These are phyloP conservation scores for Aspergillus sclerotiicarbonarius DNA, from an alignment of 495 filamentous ascomycete genomes.

Conservation along the genomic window DNA sequence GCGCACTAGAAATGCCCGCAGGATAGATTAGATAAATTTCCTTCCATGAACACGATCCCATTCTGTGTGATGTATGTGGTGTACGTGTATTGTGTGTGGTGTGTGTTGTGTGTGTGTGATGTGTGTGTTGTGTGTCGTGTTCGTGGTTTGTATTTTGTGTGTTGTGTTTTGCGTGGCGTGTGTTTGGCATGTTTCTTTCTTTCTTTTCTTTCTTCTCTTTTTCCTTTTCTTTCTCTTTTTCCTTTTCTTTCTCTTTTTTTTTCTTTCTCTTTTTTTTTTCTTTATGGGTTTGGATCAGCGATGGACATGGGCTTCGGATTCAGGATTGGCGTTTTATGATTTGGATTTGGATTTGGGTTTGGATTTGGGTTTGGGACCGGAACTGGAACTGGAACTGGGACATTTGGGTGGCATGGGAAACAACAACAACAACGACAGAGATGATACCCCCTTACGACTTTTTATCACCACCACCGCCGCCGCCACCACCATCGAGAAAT, in stretches of 20 bases:
- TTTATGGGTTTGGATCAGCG: background rate
- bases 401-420: background rate
- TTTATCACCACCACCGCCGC: too few species aligned
- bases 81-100: slow-evolving; percentile 25
- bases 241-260: slow-evolving; percentile 12
- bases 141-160: slow-evolving; percentile 20
- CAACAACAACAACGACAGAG: background rate
- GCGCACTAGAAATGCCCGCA: slow-evolving; percentile 26
- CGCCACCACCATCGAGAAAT: background rate
- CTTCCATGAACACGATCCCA: slow-evolving; percentile 38
- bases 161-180: slow-evolving; percentile 19
- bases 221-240: slow-evolving; percentile 7
- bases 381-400: too few species aligned
- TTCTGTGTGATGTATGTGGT: slow-evolving; percentile 31
- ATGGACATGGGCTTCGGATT: slow-evolving; percentile 4
- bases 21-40: slow-evolving; percentile 49
- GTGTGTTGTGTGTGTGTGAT: slow-evolving; percentile 37
- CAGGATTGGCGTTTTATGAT: background rate
- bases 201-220: slow-evolving; percentile 13
- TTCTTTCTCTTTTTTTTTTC: background rate
- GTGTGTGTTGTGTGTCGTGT: slow-evolving; percentile 28
- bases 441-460: background rate
- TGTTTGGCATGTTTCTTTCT: slow-evolving; percentile 22
- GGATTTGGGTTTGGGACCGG: slow-evolving; percentile 5
- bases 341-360: slow-evolving; percentile 7